Conservation (phyloP, 495 filamentous ascomycete species). For the Pyrenopolyporus hunteri region DNA sequence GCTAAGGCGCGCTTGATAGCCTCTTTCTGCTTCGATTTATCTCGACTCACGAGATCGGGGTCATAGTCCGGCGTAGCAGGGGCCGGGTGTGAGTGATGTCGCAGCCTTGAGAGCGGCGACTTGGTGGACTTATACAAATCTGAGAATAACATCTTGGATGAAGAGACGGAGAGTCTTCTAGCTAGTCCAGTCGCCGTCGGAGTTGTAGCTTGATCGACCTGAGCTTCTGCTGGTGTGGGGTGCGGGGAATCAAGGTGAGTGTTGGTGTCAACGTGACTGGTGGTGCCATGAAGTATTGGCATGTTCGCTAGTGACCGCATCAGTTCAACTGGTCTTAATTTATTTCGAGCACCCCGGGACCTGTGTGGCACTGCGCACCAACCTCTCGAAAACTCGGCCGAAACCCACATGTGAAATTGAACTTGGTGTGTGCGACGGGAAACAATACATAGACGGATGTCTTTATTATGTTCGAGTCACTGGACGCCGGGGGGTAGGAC, state of each 20-base stretch:
- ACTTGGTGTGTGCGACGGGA: not conserved
- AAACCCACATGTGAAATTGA: conserved; percentile 1
- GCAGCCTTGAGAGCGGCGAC: conserved; percentile 48
- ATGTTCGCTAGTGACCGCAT: conserved; percentile 34
- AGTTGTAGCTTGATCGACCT: conserved; percentile 38
- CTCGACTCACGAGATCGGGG: conserved; percentile 59
- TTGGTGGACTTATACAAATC: conserved; percentile 45
- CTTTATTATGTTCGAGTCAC: conserved; percentile 20
- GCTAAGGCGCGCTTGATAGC: conserved; percentile 58
- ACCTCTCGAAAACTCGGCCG: conserved; percentile 8
- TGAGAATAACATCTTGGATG: conserved; percentile 45
- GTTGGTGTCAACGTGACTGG: conserved; percentile 35
- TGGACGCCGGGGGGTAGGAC: conserved; percentile 8
- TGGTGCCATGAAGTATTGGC: conserved; percentile 41
- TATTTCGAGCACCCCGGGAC: conserved; percentile 18
- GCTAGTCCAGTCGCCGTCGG: conserved; percentile 9
- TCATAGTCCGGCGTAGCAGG: conserved; percentile 48
- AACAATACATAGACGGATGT: not conserved
- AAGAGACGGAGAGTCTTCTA: conserved; percentile 33
- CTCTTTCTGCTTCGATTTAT: conserved; percentile 61
- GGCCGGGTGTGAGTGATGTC: conserved; percentile 43
- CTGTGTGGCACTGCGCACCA: conserved; percentile 13
- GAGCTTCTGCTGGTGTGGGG: conserved; percentile 34
- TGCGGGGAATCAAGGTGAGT: conserved; percentile 35
- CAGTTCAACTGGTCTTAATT: conserved; percentile 14